Percentiles rank a stretch among this genome's conserved stretches.
phyloP scores from a whole-genome alignment of 2,329 filamentous ascomycete species.

The Neopestalotiopsis sp. region DNA sequence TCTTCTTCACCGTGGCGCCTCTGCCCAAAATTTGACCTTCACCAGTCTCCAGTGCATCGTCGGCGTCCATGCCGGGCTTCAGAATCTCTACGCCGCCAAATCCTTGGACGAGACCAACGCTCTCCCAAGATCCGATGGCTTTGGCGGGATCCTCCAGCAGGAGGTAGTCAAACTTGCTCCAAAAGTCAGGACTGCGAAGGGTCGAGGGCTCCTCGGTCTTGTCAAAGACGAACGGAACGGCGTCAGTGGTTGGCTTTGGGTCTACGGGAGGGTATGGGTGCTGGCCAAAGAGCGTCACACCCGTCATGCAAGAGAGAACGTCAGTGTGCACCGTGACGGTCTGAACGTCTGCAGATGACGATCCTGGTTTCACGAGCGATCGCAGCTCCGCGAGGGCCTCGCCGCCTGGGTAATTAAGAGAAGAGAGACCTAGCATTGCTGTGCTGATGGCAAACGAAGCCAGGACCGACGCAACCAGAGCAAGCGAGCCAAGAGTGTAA shows the following conservation, averaged over 20 bases:
- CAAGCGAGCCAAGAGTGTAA: conserved; percentile 58
- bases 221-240: conserved; percentile 53
- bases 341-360: conserved; percentile 33
- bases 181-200: conserved; percentile 58
- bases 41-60: conserved; percentile 28
- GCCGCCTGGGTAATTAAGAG: conserved; percentile 92
- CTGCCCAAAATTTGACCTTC: conserved; percentile 47
- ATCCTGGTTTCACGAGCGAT: conserved; percentile 38
- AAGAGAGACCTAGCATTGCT: conserved; percentile 76
- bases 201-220: conserved; percentile 62
- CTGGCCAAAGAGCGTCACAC: conserved; percentile 69
- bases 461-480: conserved; percentile 64
- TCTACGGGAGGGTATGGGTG: conserved; percentile 39
- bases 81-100: conserved; percentile 65
- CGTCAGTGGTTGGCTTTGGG: conserved; percentile 27
- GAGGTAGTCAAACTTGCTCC: conserved; percentile 68
- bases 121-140: conserved; percentile 58
- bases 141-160: conserved; percentile 58
- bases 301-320: conserved; percentile 73
- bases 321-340: conserved; percentile 63
- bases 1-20: conserved; percentile 43
- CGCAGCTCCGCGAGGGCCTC: conserved; percentile 70
- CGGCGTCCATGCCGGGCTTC: conserved; percentile 44
- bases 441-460: conserved; percentile 64
- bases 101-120: conserved; percentile 60